Evolutionary conservation across 805 yeast species (phyloP).

Genomic region (Ogataea populi-albae): DNA sequence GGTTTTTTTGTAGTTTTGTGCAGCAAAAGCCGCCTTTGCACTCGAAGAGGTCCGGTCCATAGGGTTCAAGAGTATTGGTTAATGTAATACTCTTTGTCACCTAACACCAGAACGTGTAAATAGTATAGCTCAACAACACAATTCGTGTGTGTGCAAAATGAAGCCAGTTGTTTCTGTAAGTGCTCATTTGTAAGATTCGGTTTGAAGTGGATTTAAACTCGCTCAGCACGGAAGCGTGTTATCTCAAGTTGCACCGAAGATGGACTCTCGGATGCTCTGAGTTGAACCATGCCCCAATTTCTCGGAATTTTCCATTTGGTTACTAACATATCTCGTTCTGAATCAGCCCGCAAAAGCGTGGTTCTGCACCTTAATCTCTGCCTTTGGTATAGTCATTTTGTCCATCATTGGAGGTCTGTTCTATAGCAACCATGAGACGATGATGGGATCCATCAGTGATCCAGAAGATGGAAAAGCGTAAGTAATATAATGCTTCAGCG

Average conservation of each 20-base stretch:
- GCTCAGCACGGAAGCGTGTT: too few species aligned
- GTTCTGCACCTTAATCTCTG: conserved; percentile 91
- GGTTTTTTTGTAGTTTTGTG: too few species aligned
- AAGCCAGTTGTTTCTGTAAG: conserved; percentile 35
- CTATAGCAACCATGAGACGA: conserved; percentile 76
- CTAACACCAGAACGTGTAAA: background rate
- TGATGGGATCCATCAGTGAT: conserved; percentile 88
- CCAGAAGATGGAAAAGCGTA: conserved; percentile 89
- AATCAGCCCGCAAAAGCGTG: conserved; percentile 83
- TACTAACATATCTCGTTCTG: background rate
- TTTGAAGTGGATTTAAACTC: too few species aligned
- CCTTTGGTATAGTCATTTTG: conserved; percentile 86
- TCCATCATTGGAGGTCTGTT: conserved; percentile 83
- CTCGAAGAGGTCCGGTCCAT: too few species aligned
- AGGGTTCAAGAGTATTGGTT: too few species aligned
- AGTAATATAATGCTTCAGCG: too few species aligned
- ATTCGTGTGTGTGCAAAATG: conserved; percentile 14
- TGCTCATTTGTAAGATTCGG: background rate
- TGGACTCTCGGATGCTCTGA: too few species aligned
- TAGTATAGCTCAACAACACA: background rate
- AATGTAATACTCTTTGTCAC: too few species aligned
- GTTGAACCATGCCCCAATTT: too few species aligned
- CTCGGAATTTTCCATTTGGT: too few species aligned
- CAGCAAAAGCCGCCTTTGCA: too few species aligned
- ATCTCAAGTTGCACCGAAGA: too few species aligned